Conservation (phyloP, 805 yeast species). For the Lipomyces chichibuensis region DNA sequence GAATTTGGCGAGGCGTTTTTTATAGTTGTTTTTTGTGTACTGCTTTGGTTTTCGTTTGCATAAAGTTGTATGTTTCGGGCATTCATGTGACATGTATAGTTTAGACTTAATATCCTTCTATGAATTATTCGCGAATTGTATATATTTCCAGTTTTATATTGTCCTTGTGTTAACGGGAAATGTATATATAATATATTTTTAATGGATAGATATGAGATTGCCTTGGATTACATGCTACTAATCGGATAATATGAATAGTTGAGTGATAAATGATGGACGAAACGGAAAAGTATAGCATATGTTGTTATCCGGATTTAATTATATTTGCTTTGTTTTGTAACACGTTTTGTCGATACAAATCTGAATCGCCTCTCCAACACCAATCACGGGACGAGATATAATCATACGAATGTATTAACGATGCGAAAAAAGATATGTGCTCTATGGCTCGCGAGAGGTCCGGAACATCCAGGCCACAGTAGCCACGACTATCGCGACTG, state of each 20-base stretch:
- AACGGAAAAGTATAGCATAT: background rate
- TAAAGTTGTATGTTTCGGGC: background rate
- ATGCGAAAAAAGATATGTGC: background rate
- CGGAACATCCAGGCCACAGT: constrained; percentile 69
- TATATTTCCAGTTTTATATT: background rate
- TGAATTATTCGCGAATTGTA: background rate
- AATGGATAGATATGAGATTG: background rate
- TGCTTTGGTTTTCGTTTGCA: background rate
- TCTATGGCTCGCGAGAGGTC: constrained; percentile 6
- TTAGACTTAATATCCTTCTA: background rate
- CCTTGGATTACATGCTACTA: background rate
- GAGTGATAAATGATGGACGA: background rate
- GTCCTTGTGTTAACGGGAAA: background rate
- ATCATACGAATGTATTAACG: background rate
- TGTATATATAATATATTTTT: background rate
- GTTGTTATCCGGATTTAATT: background rate
- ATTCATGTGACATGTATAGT: background rate
- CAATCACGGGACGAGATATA: background rate
- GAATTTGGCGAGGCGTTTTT: background rate
- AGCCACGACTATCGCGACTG: constrained; percentile 65
- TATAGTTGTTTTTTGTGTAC: background rate
- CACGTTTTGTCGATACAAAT: too few species aligned
- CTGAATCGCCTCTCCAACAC: background rate
- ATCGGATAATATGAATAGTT: background rate
- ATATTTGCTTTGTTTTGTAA: background rate